phyloP scores from a whole-genome alignment of 176 grass and related monocot species.

The Elymus sibiricus region DNA sequence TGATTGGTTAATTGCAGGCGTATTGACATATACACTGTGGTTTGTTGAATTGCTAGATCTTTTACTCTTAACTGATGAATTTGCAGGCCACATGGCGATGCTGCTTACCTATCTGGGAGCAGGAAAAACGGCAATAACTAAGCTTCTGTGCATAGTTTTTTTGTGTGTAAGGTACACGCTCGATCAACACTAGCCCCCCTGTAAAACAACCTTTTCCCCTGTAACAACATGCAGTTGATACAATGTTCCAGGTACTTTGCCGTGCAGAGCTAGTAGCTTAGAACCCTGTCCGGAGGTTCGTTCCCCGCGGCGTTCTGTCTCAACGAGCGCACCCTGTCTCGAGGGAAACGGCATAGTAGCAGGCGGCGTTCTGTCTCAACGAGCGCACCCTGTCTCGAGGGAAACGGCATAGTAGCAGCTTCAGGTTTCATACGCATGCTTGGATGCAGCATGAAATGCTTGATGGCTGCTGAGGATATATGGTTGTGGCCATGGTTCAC shows the following conservation, averaged over 20 bases:
- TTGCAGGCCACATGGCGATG: constrained; percentile 70
- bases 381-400: background rate
- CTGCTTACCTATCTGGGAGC: constrained; percentile 45
- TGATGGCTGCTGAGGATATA: background rate
- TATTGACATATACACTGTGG: background rate
- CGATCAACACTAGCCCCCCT: background rate
- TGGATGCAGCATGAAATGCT: background rate
- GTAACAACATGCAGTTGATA: background rate
- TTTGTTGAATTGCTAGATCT: background rate
- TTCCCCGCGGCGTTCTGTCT: no score
- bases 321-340: background rate
- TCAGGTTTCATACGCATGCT: background rate
- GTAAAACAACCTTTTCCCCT: background rate
- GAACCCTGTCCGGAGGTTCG: background rate
- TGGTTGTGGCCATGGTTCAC: background rate
- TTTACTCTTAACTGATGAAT: background rate
- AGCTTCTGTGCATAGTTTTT: background rate
- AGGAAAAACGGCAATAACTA: constrained; percentile 49
- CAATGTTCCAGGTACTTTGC: background rate
- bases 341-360: background rate
- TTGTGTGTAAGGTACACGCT: background rate
- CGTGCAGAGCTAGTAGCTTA: background rate
- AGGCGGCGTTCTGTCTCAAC: no score
- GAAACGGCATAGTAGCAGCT: background rate
- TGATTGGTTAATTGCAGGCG: background rate